A percentile compares a stretch with the other conserved stretches of the same genome.
phyloP scores from a whole-genome alignment of 495 filamentous ascomycete species.

The Jackrogersella minutella region DNA sequence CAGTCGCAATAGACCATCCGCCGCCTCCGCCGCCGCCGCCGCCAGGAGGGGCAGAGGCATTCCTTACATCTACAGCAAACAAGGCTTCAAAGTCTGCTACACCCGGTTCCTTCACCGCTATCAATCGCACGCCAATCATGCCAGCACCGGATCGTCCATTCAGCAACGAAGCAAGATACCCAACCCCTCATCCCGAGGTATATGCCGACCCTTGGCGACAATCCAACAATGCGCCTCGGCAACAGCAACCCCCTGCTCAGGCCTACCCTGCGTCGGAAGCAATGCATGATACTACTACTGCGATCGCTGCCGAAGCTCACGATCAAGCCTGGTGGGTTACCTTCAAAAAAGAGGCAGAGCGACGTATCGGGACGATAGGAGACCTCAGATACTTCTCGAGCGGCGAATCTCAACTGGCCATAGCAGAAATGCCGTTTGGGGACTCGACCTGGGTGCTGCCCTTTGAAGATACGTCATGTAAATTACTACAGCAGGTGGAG shows the following conservation, averaged over 20 bases:
- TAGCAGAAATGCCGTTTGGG: constrained; percentile 38
- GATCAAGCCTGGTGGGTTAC: constrained; percentile 37
- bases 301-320: constrained; percentile 31
- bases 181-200: constrained; percentile 30
- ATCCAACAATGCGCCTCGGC: constrained; percentile 19
- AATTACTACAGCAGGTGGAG: constrained; percentile 27
- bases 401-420: constrained; percentile 40
- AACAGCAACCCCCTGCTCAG: constrained; percentile 9
- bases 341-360: constrained; percentile 45
- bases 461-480: constrained; percentile 22
- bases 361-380: constrained; percentile 47
- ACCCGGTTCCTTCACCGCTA: constrained; percentile 58
- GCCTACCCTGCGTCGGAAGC: constrained; percentile 18
- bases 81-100: constrained; percentile 43
- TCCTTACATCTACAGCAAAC: constrained; percentile 24
- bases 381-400: constrained; percentile 53
- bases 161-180: constrained; percentile 20
- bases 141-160: constrained; percentile 27
- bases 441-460: constrained; percentile 28
- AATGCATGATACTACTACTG: constrained; percentile 26
- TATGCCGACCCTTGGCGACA: constrained; percentile 30
- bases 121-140: constrained; percentile 52
- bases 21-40: too few species aligned
- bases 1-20: constrained; percentile 42
- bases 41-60: constrained; percentile 33